These are phyloP conservation scores for Uronychia setigera DNA, from an alignment of 73 alveolate genomes.

Conservation along the genomic window DNA sequence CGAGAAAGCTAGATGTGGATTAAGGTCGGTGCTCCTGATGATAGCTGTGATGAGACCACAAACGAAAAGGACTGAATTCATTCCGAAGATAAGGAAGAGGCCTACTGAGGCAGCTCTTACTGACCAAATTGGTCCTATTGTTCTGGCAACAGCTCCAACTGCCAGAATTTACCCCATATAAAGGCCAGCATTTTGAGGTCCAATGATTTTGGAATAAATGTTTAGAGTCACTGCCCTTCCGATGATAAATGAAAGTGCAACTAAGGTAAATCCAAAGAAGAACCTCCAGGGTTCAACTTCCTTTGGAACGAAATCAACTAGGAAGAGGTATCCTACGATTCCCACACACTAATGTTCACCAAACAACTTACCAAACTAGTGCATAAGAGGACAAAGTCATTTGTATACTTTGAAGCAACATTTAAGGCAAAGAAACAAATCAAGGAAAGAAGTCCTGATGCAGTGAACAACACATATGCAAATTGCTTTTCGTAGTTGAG, in stretches of 20 bases:
- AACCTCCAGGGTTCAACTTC: slow-evolving; percentile 12
- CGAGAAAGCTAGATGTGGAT: no score
- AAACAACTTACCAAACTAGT: no score
- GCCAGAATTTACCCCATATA: slow-evolving; percentile 49
- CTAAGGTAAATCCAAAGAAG: slow-evolving; percentile 23
- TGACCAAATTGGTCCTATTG: slow-evolving; percentile 40
- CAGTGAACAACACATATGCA: slow-evolving; percentile 19
- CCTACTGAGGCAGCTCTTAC: not conserved
- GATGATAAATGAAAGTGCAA: slow-evolving; percentile 15
- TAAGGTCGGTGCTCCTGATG: no score
- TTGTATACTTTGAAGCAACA: no score
- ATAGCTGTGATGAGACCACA: no score
- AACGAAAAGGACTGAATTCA: slow-evolving; percentile 2
- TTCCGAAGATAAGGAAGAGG: slow-evolving; percentile 21
- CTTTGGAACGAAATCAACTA: slow-evolving; percentile 20
- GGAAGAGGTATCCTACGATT: slow-evolving; percentile 19
- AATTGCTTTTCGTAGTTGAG: slow-evolving; percentile 1
- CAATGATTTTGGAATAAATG: slow-evolving; percentile 33
- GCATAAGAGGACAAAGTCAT: no score
- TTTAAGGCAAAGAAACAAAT: not conserved
- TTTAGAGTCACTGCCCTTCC: slow-evolving; percentile 20
- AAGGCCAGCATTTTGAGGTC: slow-evolving; percentile 48
- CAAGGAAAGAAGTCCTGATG: slow-evolving; percentile 18
- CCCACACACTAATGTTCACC: no score
- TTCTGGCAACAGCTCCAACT: slow-evolving; percentile 32